These are phyloP conservation scores for Fusarium falciforme DNA, from an alignment of 2,329 filamentous ascomycete genomes.

Conservation along the genomic window DNA sequence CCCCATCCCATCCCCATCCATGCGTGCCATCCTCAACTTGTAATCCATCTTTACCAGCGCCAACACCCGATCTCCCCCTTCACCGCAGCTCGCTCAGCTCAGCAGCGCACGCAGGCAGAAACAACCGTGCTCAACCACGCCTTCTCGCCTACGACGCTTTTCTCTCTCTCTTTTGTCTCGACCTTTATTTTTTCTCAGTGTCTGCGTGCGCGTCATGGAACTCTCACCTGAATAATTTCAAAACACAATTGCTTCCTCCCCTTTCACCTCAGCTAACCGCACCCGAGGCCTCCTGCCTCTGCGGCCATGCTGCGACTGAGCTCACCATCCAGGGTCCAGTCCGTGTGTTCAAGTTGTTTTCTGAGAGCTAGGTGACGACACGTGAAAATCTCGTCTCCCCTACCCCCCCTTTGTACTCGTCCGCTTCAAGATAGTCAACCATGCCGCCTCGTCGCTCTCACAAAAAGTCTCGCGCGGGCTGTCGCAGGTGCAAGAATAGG, in stretches of 20 bases:
- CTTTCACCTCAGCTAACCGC: conserved; percentile 19
- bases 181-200: background rate
- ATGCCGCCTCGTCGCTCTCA: conserved; percentile 76
- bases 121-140: conserved; percentile 44
- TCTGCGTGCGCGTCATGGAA: conserved; percentile 33
- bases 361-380: conserved; percentile 38
- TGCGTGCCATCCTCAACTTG: conserved; percentile 28
- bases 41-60: conserved; percentile 20
- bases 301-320: conserved; percentile 47
- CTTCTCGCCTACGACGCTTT: conserved; percentile 21
- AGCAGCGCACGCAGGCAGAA: conserved; percentile 8
- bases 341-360: conserved; percentile 26
- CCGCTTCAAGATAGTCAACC: conserved; percentile 17
- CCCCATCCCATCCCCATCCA: conserved; percentile 8
- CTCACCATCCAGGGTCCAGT: conserved; percentile 41
- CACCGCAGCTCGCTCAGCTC: conserved; percentile 26
- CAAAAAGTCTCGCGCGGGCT: conserved; percentile 77
- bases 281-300: conserved; percentile 40
- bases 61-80: conserved; percentile 27
- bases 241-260: conserved; percentile 33
- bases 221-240: conserved; percentile 29
- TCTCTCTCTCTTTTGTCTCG: background rate
- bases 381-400: conserved; percentile 21
- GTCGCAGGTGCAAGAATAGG: conserved; percentile 72
- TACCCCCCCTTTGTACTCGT: background rate